Base-by-base conservation (phyloP, 768 basidiomycete genomes). In the Rhizopogon vinicolor region DNA sequence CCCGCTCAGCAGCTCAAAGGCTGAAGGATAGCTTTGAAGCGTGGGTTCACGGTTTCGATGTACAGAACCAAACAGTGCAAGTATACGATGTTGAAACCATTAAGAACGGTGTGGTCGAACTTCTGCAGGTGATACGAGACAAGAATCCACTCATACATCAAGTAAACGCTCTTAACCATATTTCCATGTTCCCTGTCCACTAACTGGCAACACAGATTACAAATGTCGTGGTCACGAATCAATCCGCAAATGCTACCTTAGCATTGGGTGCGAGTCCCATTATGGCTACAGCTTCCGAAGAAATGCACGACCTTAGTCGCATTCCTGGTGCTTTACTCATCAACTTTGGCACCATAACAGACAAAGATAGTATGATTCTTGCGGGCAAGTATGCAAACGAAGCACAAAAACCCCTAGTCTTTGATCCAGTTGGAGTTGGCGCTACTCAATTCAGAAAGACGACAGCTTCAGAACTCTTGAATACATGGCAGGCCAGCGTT, bases 361-460 rank as follows among this genome's bases (percentile, higher is more conserved):
- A 84, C 52, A 75, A 85, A 49, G 79, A 84, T 37, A 85, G 89
- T 39, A 93, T 95, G 88, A 66, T 86, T 14, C 76, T 79, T 3
- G 91, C 89, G 4, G 93, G 92, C 75, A 64, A 63, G 44, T 78
- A 76, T 58, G 89, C 87, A 13, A 95, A 93, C 62, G 65, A 74
- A 45, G 79, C 78, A 52, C 75, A 77, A 60, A 93, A 87, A 63
- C 89, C 91, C 0, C 69, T 97, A 12, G 78, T 97, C 0, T 90
- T 96, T 56, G 95, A 97, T 65, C 95, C 95, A 2, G 95, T 98
- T 10, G 95, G 91, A 18, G 80, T 93, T 0, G 94, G 94, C 6
- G 93, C 95, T 1, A 90, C 89, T 2, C 60, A 70, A 3, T 90
- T 83, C 67, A 80, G 94, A 46, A 83, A 84, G 59, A 73, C 75